A percentile compares a stretch with the other conserved stretches of the same genome.
Evolutionary conservation across 257 asterid species (phyloP).

Genomic region (Rehmannia glutinosa): DNA sequence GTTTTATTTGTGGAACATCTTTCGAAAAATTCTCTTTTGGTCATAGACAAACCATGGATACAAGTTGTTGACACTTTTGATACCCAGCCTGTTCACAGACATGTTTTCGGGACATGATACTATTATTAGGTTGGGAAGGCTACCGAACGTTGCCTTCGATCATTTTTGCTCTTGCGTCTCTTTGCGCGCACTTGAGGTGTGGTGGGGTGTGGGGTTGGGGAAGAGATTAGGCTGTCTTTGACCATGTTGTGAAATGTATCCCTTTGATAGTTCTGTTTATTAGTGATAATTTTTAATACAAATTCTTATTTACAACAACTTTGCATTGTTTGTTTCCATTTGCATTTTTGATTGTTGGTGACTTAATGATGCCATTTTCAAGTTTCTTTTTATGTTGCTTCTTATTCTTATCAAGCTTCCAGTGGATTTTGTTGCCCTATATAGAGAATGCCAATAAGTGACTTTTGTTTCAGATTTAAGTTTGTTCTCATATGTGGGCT

Average conservation of each 20-base stretch:
- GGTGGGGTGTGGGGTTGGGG: slow-evolving; percentile 14
- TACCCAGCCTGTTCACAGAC: slow-evolving; percentile 84
- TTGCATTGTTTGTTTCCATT: no score
- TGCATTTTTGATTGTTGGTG: no score
- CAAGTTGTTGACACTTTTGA: slow-evolving; percentile 66
- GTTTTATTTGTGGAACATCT: slow-evolving; percentile 91
- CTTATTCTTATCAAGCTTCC: no score
- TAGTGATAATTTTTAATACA: slow-evolving; percentile 23
- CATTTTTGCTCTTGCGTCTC: slow-evolving; percentile 29
- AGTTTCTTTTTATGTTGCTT: no score
- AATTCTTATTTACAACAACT: no score
- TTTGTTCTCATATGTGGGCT: no score
- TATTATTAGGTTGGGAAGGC: slow-evolving; percentile 24
- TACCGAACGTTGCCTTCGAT: slow-evolving; percentile 18
- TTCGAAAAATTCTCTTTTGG: slow-evolving; percentile 71
- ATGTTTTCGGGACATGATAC: slow-evolving; percentile 68
- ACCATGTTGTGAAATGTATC: slow-evolving; percentile 69
- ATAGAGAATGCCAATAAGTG: no score
- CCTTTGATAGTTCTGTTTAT: slow-evolving; percentile 31
- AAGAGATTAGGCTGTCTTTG: slow-evolving; percentile 15
- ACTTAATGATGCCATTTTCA: not conserved
- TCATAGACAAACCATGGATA: slow-evolving; percentile 90
- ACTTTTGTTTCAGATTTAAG: no score
- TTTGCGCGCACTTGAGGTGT: slow-evolving; percentile 3
- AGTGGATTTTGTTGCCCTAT: no score